phyloP scores from a whole-genome alignment of 768 basidiomycete species.

The Cystofilobasidium capitatum region DNA sequence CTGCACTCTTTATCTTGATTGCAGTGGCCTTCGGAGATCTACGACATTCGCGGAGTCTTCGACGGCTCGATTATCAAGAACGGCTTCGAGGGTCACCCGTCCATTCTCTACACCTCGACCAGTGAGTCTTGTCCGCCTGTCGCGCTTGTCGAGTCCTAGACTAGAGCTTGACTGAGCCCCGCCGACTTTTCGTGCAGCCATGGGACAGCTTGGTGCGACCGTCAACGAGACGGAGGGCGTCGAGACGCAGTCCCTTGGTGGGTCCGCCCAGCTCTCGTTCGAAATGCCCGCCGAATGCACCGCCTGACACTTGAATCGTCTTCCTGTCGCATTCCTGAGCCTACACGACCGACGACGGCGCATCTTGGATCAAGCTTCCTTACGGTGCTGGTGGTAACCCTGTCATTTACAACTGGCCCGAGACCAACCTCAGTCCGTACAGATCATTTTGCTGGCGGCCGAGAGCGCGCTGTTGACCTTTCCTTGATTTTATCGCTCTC shows the following conservation, averaged over 20 bases:
- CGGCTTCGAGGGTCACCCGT: conserved; percentile 28
- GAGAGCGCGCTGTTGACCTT: no score
- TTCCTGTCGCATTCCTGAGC: conserved; percentile 7
- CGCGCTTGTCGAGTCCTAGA: background rate
- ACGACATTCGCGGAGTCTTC: conserved; percentile 32
- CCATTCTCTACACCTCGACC: conserved; percentile 29
- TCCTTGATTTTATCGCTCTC: background rate
- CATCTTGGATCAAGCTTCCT: conserved; percentile 28
- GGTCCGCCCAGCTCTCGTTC: background rate
- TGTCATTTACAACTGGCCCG: conserved; percentile 20
- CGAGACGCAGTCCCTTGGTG: conserved; percentile 27
- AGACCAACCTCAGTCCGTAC: conserved; percentile 16
- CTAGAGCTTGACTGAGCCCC: background rate
- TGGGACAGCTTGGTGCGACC: conserved; percentile 28
- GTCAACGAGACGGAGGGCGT: conserved; percentile 23
- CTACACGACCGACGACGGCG: conserved; percentile 29
- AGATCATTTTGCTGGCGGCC: no score
- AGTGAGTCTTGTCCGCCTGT: no score
- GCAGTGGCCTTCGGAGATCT: conserved; percentile 30
- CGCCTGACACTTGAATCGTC: background rate
- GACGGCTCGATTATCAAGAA: conserved; percentile 30
- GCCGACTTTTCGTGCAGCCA: background rate
- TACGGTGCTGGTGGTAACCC: conserved; percentile 27
- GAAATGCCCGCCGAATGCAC: background rate
- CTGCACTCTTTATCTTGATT: background rate